These are phyloP conservation scores for Corylus americana DNA, from an alignment of 306 rosid species.

Conservation along the genomic window DNA sequence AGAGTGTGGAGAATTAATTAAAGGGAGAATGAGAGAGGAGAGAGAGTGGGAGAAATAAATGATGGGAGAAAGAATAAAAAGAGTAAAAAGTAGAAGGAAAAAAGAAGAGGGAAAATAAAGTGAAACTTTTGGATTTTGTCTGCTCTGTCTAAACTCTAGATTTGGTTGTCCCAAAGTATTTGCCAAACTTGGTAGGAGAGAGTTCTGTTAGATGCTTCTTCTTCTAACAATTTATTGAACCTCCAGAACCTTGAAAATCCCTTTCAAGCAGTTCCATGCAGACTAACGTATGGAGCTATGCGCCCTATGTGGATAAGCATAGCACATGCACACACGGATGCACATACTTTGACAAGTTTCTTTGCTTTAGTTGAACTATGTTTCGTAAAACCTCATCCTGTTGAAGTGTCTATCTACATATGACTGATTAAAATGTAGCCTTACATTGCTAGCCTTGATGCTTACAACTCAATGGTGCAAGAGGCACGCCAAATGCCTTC, in stretches of 20 bases:
- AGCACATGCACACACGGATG: neutral
- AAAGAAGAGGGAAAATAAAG: neutral
- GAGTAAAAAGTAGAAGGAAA: too few species aligned
- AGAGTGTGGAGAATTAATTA: too few species aligned
- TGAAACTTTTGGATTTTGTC: neutral
- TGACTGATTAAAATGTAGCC: neutral
- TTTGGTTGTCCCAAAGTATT: neutral
- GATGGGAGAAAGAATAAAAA: too few species aligned
- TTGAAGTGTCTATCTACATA: conserved; percentile 3
- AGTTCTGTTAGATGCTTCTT: neutral
- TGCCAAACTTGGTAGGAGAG: neutral
- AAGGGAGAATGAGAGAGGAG: too few species aligned
- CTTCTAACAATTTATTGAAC: neutral
- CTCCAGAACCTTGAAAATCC: neutral
- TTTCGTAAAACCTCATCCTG: neutral
- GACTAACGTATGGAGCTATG: neutral
- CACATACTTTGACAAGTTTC: neutral
- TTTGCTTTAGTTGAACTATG: neutral
- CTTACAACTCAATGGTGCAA: neutral
- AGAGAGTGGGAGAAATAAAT: too few species aligned
- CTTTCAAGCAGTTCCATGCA: neutral
- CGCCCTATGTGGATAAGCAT: neutral
- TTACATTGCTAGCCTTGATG: conserved; percentile 1
- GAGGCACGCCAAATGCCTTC: neutral
- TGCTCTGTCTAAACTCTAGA: neutral